A percentile compares a stretch with the other conserved stretches of the same genome.
Evolutionary conservation across 495 filamentous ascomycete species (phyloP).

Genomic region (Tuber microsphaerosporum): DNA sequence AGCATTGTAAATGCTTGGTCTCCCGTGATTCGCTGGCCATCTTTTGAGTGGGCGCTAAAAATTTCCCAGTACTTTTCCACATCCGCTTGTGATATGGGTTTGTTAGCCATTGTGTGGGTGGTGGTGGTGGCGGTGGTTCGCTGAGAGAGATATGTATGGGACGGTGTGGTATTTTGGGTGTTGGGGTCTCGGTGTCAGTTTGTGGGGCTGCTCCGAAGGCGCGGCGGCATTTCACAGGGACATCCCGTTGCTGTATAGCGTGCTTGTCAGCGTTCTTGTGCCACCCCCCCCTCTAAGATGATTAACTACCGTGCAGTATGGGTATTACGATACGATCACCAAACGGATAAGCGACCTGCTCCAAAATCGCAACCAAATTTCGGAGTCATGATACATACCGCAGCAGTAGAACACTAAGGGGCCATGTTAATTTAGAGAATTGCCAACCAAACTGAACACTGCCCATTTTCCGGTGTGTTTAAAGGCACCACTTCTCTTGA

Average conservation of each 20-base stretch:
- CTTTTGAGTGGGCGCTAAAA: constrained; percentile 76
- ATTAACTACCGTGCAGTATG: neutral
- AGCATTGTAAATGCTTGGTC: constrained; percentile 87
- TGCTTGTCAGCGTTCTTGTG: no score
- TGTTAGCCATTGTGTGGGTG: constrained; percentile 57
- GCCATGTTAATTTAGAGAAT: neutral
- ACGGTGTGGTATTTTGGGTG: neutral
- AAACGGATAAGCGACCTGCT: neutral
- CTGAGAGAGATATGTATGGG: neutral
- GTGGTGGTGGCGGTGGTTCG: neutral
- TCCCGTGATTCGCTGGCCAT: constrained; percentile 76
- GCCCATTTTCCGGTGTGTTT: neutral
- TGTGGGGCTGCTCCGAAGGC: neutral
- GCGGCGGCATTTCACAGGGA: neutral
- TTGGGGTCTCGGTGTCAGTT: neutral
- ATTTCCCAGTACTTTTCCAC: constrained; percentile 99
- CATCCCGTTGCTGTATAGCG: neutral
- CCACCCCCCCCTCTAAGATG: neutral
- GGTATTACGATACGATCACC: neutral
- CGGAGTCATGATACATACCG: neutral
- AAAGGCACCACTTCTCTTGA: neutral
- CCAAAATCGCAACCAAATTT: neutral
- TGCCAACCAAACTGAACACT: neutral
- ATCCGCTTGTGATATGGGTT: constrained; percentile 88
- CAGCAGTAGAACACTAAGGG: neutral